These are phyloP conservation scores for Termitomyces sp. DNA, from an alignment of 1,284 basidiomycete genomes.

Conservation along the genomic window DNA sequence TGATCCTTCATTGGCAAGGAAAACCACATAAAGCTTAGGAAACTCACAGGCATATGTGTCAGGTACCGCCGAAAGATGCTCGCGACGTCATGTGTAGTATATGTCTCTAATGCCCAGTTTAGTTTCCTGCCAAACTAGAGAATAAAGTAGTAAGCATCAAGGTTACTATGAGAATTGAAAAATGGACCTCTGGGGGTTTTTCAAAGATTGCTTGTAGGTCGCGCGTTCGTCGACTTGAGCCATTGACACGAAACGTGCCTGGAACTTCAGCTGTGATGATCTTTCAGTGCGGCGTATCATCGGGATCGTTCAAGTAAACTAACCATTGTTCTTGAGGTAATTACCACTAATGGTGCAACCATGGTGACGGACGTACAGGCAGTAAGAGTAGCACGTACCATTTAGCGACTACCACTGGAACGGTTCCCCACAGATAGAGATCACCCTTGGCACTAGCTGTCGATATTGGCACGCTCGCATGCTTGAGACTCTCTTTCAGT, in stretches of 20 bases:
- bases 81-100: constrained; percentile 93
- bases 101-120: constrained; percentile 83
- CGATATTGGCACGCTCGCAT: constrained; percentile 91
- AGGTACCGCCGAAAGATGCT: constrained; percentile 94
- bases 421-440: constrained; percentile 88
- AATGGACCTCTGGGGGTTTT: constrained; percentile 75
- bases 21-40: constrained; percentile 7
- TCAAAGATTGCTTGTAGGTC: constrained; percentile 93
- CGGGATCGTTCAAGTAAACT: constrained; percentile 16
- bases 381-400: constrained; percentile 56
- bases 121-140: constrained; percentile 89
- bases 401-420: constrained; percentile 96
- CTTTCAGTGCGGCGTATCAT: constrained; percentile 7
- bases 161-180: not conserved
- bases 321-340: constrained; percentile 88
- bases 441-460: constrained; percentile 83
- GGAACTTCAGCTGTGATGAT: constrained; percentile 74
- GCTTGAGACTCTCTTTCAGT: constrained; percentile 77
- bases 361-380: not conserved
- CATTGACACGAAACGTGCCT: constrained; percentile 92
- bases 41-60: constrained; percentile 88
- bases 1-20: not conserved
- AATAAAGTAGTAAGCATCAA: constrained; percentile 4
- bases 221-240: constrained; percentile 92
- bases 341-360: constrained; percentile 55